Percentiles rank a stretch among this genome's conserved stretches.
phyloP scores from a whole-genome alignment of 352 stramenopile species.

The Phytophthora sp. region DNA sequence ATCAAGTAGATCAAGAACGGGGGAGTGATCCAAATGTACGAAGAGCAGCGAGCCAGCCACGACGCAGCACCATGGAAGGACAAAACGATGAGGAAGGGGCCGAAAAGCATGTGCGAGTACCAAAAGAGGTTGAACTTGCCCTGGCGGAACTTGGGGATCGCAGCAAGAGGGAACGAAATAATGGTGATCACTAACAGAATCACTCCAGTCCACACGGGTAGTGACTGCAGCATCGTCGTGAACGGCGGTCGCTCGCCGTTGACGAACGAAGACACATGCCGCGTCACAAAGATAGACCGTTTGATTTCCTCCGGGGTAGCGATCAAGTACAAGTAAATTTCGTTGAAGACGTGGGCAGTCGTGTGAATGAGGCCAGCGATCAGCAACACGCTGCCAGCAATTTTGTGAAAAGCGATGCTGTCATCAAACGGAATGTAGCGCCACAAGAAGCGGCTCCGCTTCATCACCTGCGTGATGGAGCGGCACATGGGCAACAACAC shows the following conservation, averaged over 20 bases:
- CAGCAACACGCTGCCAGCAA: conserved; percentile 67
- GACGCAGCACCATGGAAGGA: conserved; percentile 67
- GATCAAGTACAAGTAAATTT: conserved; percentile 72
- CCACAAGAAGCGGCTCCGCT: conserved; percentile 66
- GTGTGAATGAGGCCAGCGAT: conserved; percentile 69
- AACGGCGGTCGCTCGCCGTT: conserved; percentile 65
- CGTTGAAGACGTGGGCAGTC: conserved; percentile 68
- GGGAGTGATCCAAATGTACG: conserved; percentile 72
- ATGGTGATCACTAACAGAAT: conserved; percentile 71
- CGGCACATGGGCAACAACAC: conserved; percentile 83
- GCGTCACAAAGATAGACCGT: conserved; percentile 63
- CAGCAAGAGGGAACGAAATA: conserved; percentile 73
- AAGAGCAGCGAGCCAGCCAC: conserved; percentile 61
- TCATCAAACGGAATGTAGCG: conserved; percentile 83
- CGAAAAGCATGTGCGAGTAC: conserved; percentile 86
- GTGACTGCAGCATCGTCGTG: conserved; percentile 63
- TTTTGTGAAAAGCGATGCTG: conserved; percentile 83
- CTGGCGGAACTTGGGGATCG: conserved; percentile 76
- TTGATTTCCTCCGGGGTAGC: conserved; percentile 67
- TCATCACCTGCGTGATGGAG: conserved; percentile 77
- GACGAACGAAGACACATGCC: conserved; percentile 54
- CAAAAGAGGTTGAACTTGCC: conserved; percentile 84
- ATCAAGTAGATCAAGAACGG: conserved; percentile 76
- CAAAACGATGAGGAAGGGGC: conserved; percentile 67
- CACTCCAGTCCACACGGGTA: conserved; percentile 73